Evolutionary conservation across 768 basidiomycete species (phyloP).

Genomic region (Arthromyces matolae): DNA sequence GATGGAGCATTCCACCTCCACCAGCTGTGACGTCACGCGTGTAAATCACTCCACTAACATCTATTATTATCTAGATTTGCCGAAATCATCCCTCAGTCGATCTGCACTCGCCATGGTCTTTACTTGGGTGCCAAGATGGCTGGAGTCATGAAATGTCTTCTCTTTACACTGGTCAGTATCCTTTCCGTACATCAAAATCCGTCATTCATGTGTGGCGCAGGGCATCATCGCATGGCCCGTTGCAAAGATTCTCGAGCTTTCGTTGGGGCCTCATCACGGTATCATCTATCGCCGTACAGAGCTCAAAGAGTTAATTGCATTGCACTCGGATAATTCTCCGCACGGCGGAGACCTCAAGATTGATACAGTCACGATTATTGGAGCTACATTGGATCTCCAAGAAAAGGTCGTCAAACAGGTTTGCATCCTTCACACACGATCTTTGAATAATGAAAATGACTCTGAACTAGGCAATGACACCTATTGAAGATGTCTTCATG

Average conservation of each 20-base stretch:
- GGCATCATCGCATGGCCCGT: constrained; percentile 81
- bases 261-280: constrained; percentile 81
- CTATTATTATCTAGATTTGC: constrained; percentile 53
- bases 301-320: constrained; percentile 85
- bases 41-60: background rate
- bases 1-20: no score
- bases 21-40: no score
- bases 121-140: constrained; percentile 86
- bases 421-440: background rate
- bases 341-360: constrained; percentile 83
- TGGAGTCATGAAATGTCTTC: constrained; percentile 58
- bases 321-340: constrained; percentile 70
- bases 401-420: constrained; percentile 78
- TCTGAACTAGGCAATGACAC: constrained; percentile 73
- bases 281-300: constrained; percentile 87
- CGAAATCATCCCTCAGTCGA: constrained; percentile 88
- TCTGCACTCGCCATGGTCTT: constrained; percentile 89
- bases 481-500: constrained; percentile 81
- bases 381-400: constrained; percentile 84
- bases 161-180: constrained; percentile 59
- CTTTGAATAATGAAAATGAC: background rate
- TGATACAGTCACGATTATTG: constrained; percentile 88
- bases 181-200: background rate
- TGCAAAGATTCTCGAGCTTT: constrained; percentile 75
- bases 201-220: constrained; percentile 29